Evolutionary conservation across 2,329 filamentous ascomycete species (phyloP), one percentile per base, ranked within the genome.

Genomic region (Verticillium isaacii): DNA sequence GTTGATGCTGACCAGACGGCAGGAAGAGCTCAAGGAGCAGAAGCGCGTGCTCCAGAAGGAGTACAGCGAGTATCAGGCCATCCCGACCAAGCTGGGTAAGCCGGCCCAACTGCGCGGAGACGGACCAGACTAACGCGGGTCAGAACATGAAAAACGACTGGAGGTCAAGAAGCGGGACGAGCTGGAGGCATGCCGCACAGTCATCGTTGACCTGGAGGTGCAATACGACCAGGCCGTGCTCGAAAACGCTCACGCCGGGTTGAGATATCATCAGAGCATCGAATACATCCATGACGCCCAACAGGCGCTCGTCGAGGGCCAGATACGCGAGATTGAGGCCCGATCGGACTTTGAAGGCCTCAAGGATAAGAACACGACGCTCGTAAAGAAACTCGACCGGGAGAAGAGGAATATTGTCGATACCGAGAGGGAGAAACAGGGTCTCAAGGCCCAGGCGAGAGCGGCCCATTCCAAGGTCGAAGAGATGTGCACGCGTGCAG

Each of bases 261-360:
- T 89, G 37, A 70, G 74, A 50, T 82, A 83, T 66, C 78, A 88
- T 72, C 82, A 84, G 66, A 78, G 85, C 5, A 82, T 96, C 8
- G 81, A 83, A n/a, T 71, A 75, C 23, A 82, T 96, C 55, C 84
- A 85, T 15, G 74, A 79, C 57, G 81, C 86, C 6, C 86, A 90
- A 59, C 81, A 88, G 56, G 82, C 84, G 15, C 76, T 92, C 12
- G 74, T 93, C 17, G 87, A 93, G 68, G 86, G 85, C 2, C 84
- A 91, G 66, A 81, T 97, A 55, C 82, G 87, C 64, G 77, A 85
- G 0, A 84, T 96, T 34, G 95, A 99, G 78, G 93, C 92, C 1
- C 74, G 81, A n/a, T 97, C 93, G 0, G 95, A 99, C 69, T 74
- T 90, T 2, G 81, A 86, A 55, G 84, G 85, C 6, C 79, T 97